Evolutionary conservation across 805 yeast species (phyloP), one percentile per base, ranked within the genome.

Genomic region (Hemisphaericaspora nanyangensis): DNA sequence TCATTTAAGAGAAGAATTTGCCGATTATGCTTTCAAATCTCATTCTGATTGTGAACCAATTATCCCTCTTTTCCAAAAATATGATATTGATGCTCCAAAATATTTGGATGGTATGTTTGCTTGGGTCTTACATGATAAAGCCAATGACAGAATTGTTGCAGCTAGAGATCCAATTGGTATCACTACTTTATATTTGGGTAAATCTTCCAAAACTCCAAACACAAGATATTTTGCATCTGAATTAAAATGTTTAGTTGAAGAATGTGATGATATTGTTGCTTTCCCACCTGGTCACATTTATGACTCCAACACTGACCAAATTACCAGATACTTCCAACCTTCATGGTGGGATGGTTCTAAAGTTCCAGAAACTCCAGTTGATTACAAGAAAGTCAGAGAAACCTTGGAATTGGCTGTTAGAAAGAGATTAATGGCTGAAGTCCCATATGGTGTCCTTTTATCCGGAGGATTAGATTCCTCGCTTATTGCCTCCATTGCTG

Each of bases 361-460:
- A 60, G 75, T 85, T 47, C 96, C 99, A 51, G 63, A 82, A 30
- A 75, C 76, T 43, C 87, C 82, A 31, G 86, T 84, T 33, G 95
- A 91, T 61, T 79, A 72, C 60, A 78, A 61, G 55, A 52, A 68
- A 43, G 77, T 93, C 45, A 82, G 96, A 65, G 84, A 82, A 55
- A 64, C 86, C 35, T 77, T 93, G 61, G 99, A 93, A 67, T 70
- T 84, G 69, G 89, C 99, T 35, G 99, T 93, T 40, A 85, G 99
- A 76, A 93, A 93, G 85, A 85, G 99, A 77, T 78, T 93, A 57
- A 93, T 93, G 99, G 93, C 98, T 40, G 99, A 93, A 74, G 99
- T 93, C 46, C 98, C 99, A 40, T 93, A 87, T 65, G 99, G 99
- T 72, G 99, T 93, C 34, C 73, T 93, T 52, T 74, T 93, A 51